Evolutionary conservation across 2,329 filamentous ascomycete species (phyloP), one percentile per base, ranked within the genome.

Genomic region (Tolypocladium sp.): DNA sequence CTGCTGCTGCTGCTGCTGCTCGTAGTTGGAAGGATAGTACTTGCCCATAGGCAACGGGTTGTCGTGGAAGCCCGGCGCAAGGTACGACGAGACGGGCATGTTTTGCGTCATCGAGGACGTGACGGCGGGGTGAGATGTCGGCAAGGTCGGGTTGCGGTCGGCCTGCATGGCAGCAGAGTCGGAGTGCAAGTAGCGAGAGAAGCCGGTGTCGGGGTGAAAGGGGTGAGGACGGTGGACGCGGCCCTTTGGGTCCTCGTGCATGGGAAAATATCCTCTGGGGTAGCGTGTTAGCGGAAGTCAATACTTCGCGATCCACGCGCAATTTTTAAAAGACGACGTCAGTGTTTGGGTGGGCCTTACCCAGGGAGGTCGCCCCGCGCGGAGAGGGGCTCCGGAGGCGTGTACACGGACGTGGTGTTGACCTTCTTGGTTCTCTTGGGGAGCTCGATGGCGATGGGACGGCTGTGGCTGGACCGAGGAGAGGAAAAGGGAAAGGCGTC

Each of bases 1-100:
- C 74, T 57, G 68, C 57, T 49, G 41, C 9, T 42, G 59, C 15
- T 64, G 59, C 13, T 60, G 56, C 35, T 72, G 74, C 63, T 84
- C 81, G 64, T 84, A 86, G 69, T 86, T 86, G 33, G 82, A 79
- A 0, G 84, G 84, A 60, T 86, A 85, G 65, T 86, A 87, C 70
- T 86, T 86, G 30, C 84, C 84, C 71, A 84, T 74, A 0, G 83
- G 81, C 38, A 84, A 70, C 4, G 76, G 70, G 41, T 70, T 75
- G 42, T 77, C 76, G 56, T 79, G 76, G 42, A 78, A 72, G 2
- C 80, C 80, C 33, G 76, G 77, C 8, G 81, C 79, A 38, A 79
- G 73, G 61, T 82, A 83, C 1, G 80, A 81, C 10, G 80, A 71
- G 41, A 82, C 75, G 8, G 79, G 78, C 8, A 77, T 77, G 63